These are phyloP conservation scores for Scorias spongiosa DNA, from an alignment of 2,329 filamentous ascomycete species.

Conservation along the genomic window DNA sequence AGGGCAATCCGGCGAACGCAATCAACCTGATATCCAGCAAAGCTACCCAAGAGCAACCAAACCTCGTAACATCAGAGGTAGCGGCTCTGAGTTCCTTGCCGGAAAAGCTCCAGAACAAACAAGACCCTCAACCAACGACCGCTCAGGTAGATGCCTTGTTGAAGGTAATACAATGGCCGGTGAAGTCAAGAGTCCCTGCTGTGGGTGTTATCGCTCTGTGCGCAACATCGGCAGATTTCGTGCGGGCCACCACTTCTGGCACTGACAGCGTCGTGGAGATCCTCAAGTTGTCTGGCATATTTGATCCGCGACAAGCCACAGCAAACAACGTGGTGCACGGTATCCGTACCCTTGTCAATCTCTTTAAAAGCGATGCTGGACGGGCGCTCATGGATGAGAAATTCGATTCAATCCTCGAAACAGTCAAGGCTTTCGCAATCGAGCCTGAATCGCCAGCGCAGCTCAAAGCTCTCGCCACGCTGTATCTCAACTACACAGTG, in stretches of 20 bases:
- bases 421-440: constrained; percentile 49
- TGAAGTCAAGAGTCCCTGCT: constrained; percentile 62
- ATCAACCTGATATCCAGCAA: constrained; percentile 53
- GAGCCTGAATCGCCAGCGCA: constrained; percentile 44
- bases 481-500: constrained; percentile 74
- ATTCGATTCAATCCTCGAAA: constrained; percentile 45
- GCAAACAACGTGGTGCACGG: constrained; percentile 83
- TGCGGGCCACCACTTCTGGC: constrained; percentile 40
- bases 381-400: constrained; percentile 40
- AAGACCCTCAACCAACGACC: constrained; percentile 25
- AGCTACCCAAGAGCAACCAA: constrained; percentile 47
- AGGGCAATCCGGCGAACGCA: constrained; percentile 20
- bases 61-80: constrained; percentile 59
- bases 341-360: constrained; percentile 63
- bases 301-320: constrained; percentile 39
- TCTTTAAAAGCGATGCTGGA: constrained; percentile 64
- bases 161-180: constrained; percentile 65
- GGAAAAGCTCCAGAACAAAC: constrained; percentile 42
- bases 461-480: constrained; percentile 64
- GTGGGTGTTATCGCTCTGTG: constrained; percentile 80
- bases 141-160: constrained; percentile 39
- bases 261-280: constrained; percentile 42
- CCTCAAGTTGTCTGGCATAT: constrained; percentile 43
- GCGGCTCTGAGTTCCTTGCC: constrained; percentile 46
- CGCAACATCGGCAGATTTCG: constrained; percentile 51